A percentile compares a stretch with the other conserved stretches of the same genome.
phyloP scores from a whole-genome alignment of 176 grass and related monocot species.

The Zoysia japonica region DNA sequence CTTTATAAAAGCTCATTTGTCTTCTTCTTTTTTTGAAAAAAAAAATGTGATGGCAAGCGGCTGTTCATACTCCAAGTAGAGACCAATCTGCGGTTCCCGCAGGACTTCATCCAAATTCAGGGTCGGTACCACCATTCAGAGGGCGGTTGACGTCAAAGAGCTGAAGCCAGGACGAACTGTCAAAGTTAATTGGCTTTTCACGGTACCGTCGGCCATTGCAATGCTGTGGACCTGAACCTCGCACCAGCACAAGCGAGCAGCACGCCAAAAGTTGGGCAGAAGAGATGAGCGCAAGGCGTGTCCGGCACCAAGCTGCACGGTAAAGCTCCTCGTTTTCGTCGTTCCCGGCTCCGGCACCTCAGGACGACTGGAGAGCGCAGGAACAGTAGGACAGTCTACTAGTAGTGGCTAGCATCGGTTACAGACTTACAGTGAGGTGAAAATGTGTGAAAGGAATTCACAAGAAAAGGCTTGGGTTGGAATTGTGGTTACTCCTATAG shows the following conservation, averaged over 20 bases:
- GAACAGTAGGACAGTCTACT: background rate
- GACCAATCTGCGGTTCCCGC: background rate
- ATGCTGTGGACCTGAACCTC: conserved; percentile 33
- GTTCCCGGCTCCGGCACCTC: background rate
- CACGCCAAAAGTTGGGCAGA: background rate
- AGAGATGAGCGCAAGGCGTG: background rate
- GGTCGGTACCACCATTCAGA: background rate
- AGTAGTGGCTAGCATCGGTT: too few relatives aligned
- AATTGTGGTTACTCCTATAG: background rate
- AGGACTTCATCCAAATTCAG: background rate
- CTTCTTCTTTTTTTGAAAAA: background rate
- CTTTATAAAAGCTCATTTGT: background rate
- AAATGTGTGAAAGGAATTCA: conserved; percentile 20
- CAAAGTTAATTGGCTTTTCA: background rate
- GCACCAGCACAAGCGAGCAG: background rate
- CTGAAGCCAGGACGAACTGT: conserved; percentile 5
- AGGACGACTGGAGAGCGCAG: background rate
- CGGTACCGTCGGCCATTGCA: background rate
- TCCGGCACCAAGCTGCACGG: background rate
- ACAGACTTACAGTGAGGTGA: conserved; percentile 8
- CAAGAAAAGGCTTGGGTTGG: background rate
- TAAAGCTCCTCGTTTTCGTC: conserved; percentile 19
- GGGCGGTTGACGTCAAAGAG: conserved; percentile 10
- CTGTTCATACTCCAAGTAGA: background rate
- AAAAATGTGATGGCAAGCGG: background rate